phyloP scores from a whole-genome alignment of 257 asterid species.

The Salvia hispanica region DNA sequence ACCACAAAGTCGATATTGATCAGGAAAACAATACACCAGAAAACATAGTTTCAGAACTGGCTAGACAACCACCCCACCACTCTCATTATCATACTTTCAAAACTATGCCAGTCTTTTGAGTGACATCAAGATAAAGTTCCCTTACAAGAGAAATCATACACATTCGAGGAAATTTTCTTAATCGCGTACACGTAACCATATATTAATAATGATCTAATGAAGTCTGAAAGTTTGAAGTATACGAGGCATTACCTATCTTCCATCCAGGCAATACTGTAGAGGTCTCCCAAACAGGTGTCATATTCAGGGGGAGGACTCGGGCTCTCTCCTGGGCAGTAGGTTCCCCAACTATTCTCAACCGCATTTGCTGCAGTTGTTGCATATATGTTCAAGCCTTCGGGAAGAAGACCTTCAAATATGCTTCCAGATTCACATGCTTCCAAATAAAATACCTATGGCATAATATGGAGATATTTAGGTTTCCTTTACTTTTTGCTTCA shows the following conservation, averaged over 20 bases:
- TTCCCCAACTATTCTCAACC: slow-evolving; percentile 94
- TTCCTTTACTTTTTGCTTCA: not conserved
- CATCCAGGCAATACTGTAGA: slow-evolving; percentile 97
- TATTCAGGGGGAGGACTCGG: slow-evolving; percentile 90
- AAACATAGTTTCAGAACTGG: not conserved
- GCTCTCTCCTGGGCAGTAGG: slow-evolving; percentile 92
- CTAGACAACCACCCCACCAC: not conserved
- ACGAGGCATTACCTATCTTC: slow-evolving; percentile 69
- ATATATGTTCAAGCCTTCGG: slow-evolving; percentile 79
- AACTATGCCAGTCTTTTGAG: too few species aligned
- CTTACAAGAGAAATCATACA: not conserved
- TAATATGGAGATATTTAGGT: slow-evolving; percentile 15
- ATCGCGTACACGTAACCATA: not conserved
- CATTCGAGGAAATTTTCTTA: not conserved
- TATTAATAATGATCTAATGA: not conserved
- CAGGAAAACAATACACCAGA: too few species aligned
- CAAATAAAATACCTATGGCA: slow-evolving; percentile 75
- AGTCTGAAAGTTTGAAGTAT: not conserved
- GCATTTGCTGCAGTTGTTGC: slow-evolving; percentile 98
- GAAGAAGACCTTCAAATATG: slow-evolving; percentile 93
- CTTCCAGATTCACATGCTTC: slow-evolving; percentile 99
- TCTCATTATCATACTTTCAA: not conserved
- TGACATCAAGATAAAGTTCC: too few species aligned
- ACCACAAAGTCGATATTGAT: slow-evolving; percentile 10
- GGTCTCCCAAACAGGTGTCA: slow-evolving; percentile 92